Evolutionary conservation across 345 rosid genomes (phyloP).

Genomic region (Arabis hirsuta): DNA sequence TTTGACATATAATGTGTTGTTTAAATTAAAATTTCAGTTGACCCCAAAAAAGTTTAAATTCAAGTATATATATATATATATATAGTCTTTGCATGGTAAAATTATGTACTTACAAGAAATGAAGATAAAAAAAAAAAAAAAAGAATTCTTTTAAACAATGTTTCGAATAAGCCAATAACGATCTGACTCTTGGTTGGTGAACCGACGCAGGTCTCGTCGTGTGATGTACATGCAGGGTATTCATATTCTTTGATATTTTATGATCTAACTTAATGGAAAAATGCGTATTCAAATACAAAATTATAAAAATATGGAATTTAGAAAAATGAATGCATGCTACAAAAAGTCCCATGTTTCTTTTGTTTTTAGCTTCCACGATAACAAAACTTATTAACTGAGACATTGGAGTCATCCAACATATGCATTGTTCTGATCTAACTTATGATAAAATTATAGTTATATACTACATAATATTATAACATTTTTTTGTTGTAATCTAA

Average conservation of each 20-base stretch:
- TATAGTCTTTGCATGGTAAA: no score
- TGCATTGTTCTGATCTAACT: neutral
- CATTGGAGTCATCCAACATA: constrained; percentile 10
- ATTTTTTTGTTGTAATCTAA: no score
- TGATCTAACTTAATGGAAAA: neutral
- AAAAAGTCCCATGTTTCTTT: constrained; percentile 5
- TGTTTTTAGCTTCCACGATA: neutral
- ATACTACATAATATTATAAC: no score
- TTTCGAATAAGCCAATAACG: no score
- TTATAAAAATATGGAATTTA: neutral
- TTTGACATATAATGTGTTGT: no score
- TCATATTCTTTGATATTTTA: neutral
- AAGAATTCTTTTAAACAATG: no score
- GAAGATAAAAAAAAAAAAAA: no score
- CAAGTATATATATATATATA: no score
- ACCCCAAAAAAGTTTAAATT: no score
- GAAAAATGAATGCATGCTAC: neutral
- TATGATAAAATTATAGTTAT: neutral
- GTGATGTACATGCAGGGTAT: constrained; percentile 21
- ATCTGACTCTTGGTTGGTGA: constrained; percentile 17
- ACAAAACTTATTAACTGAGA: neutral
- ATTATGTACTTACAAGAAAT: no score
- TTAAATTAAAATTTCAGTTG: no score
- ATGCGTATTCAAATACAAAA: neutral
- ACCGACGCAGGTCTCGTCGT: constrained; percentile 30